Evolutionary conservation across 768 basidiomycete genomes (phyloP).

Genomic region (Pisolithus sp.): DNA sequence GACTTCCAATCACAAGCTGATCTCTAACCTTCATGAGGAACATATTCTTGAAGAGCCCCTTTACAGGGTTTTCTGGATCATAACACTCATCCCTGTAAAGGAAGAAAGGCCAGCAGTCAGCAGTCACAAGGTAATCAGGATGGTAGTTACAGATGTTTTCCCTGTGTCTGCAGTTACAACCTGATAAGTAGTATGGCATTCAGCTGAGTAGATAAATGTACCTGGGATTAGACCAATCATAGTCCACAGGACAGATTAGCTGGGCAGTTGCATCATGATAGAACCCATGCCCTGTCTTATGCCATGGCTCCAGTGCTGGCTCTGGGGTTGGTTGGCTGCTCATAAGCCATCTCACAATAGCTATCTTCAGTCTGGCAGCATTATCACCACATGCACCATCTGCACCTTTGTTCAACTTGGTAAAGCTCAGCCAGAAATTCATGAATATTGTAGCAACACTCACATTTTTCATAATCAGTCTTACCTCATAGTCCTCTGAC

Average conservation of each 20-base stretch:
- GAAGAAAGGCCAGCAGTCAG: conserved; percentile 13
- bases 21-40: conserved; percentile 10
- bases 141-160: conserved; percentile 6
- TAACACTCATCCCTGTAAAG: conserved; percentile 9
- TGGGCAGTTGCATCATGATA: neutral
- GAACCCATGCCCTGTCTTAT: neutral
- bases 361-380: conserved; percentile 1
- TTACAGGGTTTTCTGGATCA: conserved; percentile 6
- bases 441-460: neutral
- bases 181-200: neutral
- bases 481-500: neutral
- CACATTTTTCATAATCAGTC: neutral
- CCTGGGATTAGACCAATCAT: conserved; percentile 1
- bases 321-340: neutral
- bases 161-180: neutral
- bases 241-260: conserved; percentile 5
- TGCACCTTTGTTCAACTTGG: neutral
- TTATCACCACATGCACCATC: conserved; percentile 7
- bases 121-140: conserved; percentile 10
- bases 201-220: neutral
- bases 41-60: conserved; percentile 12
- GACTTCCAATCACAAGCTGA: neutral
- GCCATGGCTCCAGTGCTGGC: neutral
- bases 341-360: conserved; percentile 2
- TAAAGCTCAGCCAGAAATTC: neutral